Percentiles rank a stretch among this genome's conserved stretches.
Evolutionary conservation across 768 basidiomycete species (phyloP).

Genomic region (Lactarius vividus): DNA sequence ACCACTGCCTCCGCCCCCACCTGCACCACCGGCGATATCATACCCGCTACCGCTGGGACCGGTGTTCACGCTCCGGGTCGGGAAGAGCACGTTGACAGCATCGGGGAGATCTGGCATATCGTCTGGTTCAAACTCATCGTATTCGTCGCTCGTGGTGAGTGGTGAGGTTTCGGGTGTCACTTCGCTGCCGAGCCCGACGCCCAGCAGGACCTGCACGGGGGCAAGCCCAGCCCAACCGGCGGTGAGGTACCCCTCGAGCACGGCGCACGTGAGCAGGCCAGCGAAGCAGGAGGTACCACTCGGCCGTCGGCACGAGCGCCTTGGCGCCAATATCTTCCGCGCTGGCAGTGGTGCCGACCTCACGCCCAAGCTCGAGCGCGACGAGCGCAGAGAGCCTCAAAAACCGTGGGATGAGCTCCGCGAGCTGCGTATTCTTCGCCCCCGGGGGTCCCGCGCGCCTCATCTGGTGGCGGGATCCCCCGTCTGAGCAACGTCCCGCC

Average conservation of each 20-base stretch:
- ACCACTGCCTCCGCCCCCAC: conserved; percentile 47
- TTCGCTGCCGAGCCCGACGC: conserved; percentile 58
- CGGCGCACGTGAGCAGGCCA: conserved; percentile 77
- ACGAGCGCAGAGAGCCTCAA: conserved; percentile 75
- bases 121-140: conserved; percentile 68
- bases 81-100: conserved; percentile 69
- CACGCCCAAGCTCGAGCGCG: conserved; percentile 71
- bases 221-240: conserved; percentile 76
- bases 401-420: conserved; percentile 67
- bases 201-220: conserved; percentile 67
- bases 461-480: conserved; percentile 27
- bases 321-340: conserved; percentile 27
- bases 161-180: not conserved
- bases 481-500: conserved; percentile 60
- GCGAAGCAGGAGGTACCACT: conserved; percentile 84
- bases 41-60: conserved; percentile 31
- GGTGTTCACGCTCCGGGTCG: conserved; percentile 37
- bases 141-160: conserved; percentile 36
- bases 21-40: conserved; percentile 38
- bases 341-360: conserved; percentile 39
- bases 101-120: conserved; percentile 67
- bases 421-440: conserved; percentile 60
- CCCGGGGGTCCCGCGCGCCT: conserved; percentile 36
- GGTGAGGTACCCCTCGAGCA: conserved; percentile 79
- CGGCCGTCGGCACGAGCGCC: conserved; percentile 65